Conservation (phyloP, 73 alveolate species). For the Breviolum minutum region DNA sequence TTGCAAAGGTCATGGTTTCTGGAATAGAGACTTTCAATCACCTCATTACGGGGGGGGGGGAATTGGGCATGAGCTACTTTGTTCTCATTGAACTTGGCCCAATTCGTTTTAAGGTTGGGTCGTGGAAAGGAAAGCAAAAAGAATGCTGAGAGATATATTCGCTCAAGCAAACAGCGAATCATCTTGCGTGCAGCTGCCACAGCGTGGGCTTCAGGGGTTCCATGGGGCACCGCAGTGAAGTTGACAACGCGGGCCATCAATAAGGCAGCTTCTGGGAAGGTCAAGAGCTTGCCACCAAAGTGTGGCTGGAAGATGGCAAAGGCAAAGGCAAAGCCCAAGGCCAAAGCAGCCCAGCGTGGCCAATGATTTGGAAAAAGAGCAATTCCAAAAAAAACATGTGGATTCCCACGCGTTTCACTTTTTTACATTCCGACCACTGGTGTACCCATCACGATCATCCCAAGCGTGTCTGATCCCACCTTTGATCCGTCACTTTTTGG, state of each 20-base stretch:
- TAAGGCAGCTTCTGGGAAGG: background rate
- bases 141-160: background rate
- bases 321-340: background rate
- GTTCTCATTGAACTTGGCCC: no score
- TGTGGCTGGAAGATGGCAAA: background rate
- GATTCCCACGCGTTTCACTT: no score
- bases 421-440: no score
- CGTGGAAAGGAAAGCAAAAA: background rate
- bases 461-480: background rate
- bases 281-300: background rate
- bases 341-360: background rate
- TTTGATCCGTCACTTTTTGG: background rate
- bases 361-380: background rate
- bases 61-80: no score
- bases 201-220: background rate
- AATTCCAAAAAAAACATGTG: no score
- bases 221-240: background rate
- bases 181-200: background rate
- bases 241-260: background rate
- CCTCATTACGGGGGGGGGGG: no score
- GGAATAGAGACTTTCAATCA: no score
- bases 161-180: background rate
- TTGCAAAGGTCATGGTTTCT: no score
- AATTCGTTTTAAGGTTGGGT: background rate
- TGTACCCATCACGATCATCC: no score